Base-by-base conservation (phyloP, 768 basidiomycete genomes). In the Chiua virens region DNA sequence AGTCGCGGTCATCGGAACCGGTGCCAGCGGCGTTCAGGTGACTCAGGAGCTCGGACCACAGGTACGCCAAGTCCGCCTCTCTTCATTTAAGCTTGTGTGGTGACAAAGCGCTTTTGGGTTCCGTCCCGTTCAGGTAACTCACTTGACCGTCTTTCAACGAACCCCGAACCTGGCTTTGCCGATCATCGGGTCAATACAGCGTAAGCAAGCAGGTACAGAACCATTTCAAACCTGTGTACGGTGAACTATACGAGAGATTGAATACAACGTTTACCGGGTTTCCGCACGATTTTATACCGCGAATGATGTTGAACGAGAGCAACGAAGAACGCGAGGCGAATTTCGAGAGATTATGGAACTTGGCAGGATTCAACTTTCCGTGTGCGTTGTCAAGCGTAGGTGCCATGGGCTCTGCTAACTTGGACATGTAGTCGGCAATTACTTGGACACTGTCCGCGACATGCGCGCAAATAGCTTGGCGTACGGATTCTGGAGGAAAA, bases 91-190 rank as follows among this genome's bases (percentile, higher is more conserved):
- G 3, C 17, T n/a, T 5, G 20, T 22, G 11, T n/a, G 3, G n/a
- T 14, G 13, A 36, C 5, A n/a, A 15, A 45, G 3, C 28, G 28
- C 28, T 30, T 8, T 30, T 30, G 8, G 11, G 4, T 23, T 10
- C n/a, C 8, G 5, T 4, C 21, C 25, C n/a, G n/a, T 23, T n/a
- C 15, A 59, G 57, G 52, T 59, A 6, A 40, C 25, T 0, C 50
- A 59, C 18, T 14, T 55, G 36, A 59, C 53, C 20, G 49, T 58
- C 3, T 59, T 59, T 27, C 53, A 59, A 28, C 57, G 53, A 8
- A 59, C 58, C 0, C 53, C 58, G 9, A 59, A 59, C 30, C 4
- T 49, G n/a, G 46, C 58, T 8, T 3, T 58, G 3, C 58, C 58
- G 7, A 58, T 50, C n/a, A n/a, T n/a, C n/a, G 52, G 9, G 20